Percentiles rank a stretch among this genome's conserved stretches.
phyloP scores from a whole-genome alignment of 306 rosid genomes.

The Carpinus fangiana region DNA sequence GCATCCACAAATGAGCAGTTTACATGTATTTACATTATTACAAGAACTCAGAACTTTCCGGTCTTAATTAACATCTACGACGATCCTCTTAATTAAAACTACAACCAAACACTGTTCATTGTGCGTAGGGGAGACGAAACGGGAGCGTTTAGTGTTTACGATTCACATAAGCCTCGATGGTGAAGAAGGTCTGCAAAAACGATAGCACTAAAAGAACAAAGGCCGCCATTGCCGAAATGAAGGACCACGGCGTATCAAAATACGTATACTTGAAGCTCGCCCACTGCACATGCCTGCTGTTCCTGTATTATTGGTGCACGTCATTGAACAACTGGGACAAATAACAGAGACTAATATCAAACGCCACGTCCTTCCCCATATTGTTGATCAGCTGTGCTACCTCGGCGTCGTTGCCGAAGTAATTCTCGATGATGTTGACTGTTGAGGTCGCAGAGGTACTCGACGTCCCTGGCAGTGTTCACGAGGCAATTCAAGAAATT shows the following conservation, averaged over 20 bases:
- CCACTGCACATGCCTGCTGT: conserved; percentile 42
- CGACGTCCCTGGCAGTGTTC: conserved; percentile 39
- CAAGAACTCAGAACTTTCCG: neutral
- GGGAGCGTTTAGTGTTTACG: neutral
- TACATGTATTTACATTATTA: too few relatives aligned
- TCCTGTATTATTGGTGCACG: conserved; percentile 30
- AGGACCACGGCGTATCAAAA: conserved; percentile 50
- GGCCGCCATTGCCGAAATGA: conserved; percentile 44
- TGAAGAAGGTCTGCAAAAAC: conserved; percentile 27
- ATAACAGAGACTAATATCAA: conserved; percentile 38
- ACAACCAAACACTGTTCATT: too few relatives aligned
- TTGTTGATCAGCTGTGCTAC: conserved; percentile 34
- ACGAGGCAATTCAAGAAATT: conserved; percentile 40
- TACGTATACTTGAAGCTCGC: conserved; percentile 48
- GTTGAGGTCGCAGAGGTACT: conserved; percentile 34
- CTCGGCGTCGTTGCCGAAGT: conserved; percentile 35
- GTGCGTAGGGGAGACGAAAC: too few relatives aligned
- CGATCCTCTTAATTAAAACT: too few relatives aligned
- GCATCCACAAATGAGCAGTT: too few relatives aligned
- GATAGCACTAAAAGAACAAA: conserved; percentile 34
- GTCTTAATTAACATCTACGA: too few relatives aligned
- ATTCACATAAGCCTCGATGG: neutral
- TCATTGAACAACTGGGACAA: conserved; percentile 39
- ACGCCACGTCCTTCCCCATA: conserved; percentile 45
- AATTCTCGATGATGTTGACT: conserved; percentile 40